A percentile compares a stretch with the other conserved stretches of the same genome.
Conservation (phyloP, 2,329 filamentous ascomycete species). For the Fusarium nisikadoi region DNA sequence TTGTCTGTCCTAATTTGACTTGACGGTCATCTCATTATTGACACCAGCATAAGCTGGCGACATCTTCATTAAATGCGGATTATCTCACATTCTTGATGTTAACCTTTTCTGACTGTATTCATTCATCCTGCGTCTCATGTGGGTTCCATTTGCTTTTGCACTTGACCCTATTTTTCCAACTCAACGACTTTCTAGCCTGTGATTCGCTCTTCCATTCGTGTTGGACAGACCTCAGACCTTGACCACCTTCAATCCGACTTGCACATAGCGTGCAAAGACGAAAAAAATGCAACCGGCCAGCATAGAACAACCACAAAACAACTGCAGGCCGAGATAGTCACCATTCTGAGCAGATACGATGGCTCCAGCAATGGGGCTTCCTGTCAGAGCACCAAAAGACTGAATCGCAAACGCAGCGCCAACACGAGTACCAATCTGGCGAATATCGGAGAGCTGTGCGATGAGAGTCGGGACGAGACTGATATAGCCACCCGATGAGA, state of each 20-base stretch:
- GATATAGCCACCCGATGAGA: conserved; percentile 74
- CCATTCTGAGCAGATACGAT: conserved; percentile 64
- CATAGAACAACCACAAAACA: conserved; percentile 70
- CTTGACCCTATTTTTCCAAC: neutral
- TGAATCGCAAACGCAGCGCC: conserved; percentile 72
- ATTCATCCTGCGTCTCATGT: neutral
- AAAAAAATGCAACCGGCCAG: conserved; percentile 45
- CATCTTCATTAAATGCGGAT: neutral
- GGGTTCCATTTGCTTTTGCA: neutral
- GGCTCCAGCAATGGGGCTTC: conserved; percentile 74
- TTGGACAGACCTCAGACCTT: conserved; percentile 46
- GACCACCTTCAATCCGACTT: conserved; percentile 49
- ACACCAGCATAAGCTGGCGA: neutral
- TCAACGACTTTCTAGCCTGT: neutral
- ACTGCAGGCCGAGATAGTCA: conserved; percentile 67
- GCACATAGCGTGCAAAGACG: conserved; percentile 47
- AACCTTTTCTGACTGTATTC: neutral
- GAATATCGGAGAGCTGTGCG: conserved; percentile 76
- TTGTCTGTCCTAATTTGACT: neutral
- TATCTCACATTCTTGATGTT: neutral
- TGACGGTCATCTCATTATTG: neutral
- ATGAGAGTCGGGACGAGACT: conserved; percentile 71
- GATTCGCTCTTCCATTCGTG: neutral
- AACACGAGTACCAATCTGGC: conserved; percentile 74
- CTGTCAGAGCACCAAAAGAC: conserved; percentile 72